Percentiles rank a stretch among this genome's conserved stretches.
Evolutionary conservation across 306 rosid species (phyloP).

Genomic region (Hippophae tibetana): DNA sequence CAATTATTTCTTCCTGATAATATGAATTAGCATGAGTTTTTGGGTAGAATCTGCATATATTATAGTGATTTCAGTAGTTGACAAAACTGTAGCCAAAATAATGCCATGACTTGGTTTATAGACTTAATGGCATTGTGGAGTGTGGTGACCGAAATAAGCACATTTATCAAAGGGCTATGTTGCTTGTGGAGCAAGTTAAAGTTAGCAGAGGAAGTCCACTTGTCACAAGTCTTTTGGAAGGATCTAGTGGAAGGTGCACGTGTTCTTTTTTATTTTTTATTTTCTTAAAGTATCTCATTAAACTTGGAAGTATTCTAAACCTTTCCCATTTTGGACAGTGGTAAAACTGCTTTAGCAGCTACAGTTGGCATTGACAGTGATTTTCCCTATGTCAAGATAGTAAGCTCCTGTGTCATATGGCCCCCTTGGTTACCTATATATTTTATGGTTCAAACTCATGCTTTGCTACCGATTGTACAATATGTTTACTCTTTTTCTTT

Average conservation of each 20-base stretch:
- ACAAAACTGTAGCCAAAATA: neutral
- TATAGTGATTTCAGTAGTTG: too few species aligned
- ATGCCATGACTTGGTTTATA: constrained; percentile 25
- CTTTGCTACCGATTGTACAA: constrained; percentile 15
- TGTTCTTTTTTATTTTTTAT: neutral
- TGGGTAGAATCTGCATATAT: too few species aligned
- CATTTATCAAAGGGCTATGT: constrained; percentile 70
- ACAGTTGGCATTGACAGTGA: constrained; percentile 95
- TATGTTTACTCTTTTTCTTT: constrained; percentile 13
- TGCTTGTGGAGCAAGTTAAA: constrained; percentile 90
- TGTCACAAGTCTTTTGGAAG: constrained; percentile 90
- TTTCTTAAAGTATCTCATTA: constrained; percentile 8
- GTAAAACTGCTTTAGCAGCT: constrained; percentile 90
- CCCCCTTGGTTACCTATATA: neutral
- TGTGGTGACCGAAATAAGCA: constrained; percentile 83
- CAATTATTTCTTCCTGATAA: too few species aligned
- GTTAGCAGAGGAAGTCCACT: constrained; percentile 93
- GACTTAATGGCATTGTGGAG: constrained; percentile 83
- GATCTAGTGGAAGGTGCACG: constrained; percentile 82
- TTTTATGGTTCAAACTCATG: neutral
- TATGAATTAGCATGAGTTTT: too few species aligned
- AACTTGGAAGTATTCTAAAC: constrained; percentile 23
- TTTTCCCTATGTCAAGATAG: constrained; percentile 94
- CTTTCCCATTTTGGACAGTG: constrained; percentile 50
- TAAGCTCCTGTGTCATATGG: constrained; percentile 33